Percentiles rank a stretch among this genome's conserved stretches.
Evolutionary conservation across 225 moss, liverwort and hornwort genomes (phyloP).

Genomic region (Pseudoscleropodium purum): DNA sequence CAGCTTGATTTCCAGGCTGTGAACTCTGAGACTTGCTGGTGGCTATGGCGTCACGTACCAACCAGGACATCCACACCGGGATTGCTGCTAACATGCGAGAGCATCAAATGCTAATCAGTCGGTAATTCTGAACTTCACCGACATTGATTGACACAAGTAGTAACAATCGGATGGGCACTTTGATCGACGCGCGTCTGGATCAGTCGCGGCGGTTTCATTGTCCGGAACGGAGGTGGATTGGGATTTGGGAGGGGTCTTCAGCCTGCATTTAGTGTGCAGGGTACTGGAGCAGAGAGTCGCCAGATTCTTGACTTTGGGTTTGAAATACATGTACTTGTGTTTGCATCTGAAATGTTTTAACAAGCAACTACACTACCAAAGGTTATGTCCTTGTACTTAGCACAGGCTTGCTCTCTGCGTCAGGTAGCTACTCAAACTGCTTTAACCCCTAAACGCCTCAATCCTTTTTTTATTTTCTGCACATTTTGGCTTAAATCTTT

Average conservation of each 20-base stretch:
- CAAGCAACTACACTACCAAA: background rate
- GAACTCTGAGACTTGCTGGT: background rate
- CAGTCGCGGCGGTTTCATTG: background rate
- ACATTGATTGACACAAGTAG: background rate
- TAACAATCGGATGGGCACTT: background rate
- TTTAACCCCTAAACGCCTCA: too few species aligned
- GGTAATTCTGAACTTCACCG: background rate
- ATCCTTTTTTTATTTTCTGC: too few species aligned
- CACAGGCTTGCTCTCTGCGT: rapidly evolving
- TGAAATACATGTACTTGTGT: background rate
- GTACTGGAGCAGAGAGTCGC: background rate
- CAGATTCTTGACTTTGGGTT: background rate
- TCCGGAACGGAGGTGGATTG: background rate
- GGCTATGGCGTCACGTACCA: background rate
- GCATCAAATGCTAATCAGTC: background rate
- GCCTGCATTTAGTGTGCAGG: background rate
- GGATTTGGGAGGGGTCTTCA: too few species aligned
- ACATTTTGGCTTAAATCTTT: too few species aligned
- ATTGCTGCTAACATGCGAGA: background rate
- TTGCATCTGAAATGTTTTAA: background rate
- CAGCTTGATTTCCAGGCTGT: background rate
- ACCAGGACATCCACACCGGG: background rate
- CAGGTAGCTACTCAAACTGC: background rate
- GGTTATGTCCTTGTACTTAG: background rate
- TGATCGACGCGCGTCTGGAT: background rate